Percentiles rank a stretch among this genome's conserved stretches.
These are phyloP conservation scores for Akebia trifoliata DNA, from an alignment of 164 flowering plant genomes.

Conservation along the genomic window DNA sequence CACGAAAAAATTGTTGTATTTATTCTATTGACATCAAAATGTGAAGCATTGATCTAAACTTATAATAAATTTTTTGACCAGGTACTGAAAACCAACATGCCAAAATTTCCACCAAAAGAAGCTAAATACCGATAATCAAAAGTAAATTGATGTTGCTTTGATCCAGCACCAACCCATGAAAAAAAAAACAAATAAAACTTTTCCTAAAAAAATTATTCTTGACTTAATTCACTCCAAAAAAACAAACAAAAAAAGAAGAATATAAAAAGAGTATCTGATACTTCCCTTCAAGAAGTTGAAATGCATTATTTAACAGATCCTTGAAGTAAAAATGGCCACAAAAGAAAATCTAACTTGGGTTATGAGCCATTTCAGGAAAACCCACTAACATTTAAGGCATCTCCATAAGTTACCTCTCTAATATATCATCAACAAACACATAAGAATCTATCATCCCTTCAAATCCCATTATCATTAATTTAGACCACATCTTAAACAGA, in stretches of 20 bases:
- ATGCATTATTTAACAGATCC: conserved; percentile 7
- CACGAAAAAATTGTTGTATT: background rate
- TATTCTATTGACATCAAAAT: background rate
- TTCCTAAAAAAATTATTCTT: conserved; percentile 14
- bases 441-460: too few relatives aligned
- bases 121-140: conserved; percentile 4
- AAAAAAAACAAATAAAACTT: conserved; percentile 8
- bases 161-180: background rate
- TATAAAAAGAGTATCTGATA: conserved; percentile 17
- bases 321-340: conserved; percentile 1
- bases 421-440: background rate
- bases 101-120: background rate
- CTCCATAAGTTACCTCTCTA: background rate
- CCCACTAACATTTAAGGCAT: conserved; percentile 1
- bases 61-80: background rate
- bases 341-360: conserved; percentile 3
- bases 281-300: conserved; percentile 17
- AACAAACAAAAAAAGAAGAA: background rate
- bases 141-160: background rate
- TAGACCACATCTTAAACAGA: too few relatives aligned
- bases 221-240: conserved; percentile 12
- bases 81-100: background rate
- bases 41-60: conserved; percentile 10
- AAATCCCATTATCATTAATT: too few relatives aligned
- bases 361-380: conserved; percentile 8